Evolutionary conservation across 2,329 filamentous ascomycete genomes (phyloP).

Genomic region (Fusarium sp.): DNA sequence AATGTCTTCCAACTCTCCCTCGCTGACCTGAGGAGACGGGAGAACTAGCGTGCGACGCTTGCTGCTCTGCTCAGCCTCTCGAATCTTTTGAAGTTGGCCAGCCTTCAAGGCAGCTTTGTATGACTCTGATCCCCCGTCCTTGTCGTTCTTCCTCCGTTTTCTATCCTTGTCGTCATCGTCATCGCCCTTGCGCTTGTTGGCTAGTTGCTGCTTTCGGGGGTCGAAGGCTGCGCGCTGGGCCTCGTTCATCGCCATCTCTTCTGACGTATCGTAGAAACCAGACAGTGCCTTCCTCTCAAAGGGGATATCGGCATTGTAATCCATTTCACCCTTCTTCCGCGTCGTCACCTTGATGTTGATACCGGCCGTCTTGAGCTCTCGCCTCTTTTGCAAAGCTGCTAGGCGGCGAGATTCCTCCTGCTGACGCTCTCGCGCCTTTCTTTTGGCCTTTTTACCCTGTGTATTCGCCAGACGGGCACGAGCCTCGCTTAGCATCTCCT

Average conservation of each 20-base stretch:
- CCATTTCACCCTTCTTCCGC: slow-evolving; percentile 95
- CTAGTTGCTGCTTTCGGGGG: slow-evolving; percentile 88
- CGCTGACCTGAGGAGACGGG: slow-evolving; percentile 89
- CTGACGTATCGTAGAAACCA: slow-evolving; percentile 92
- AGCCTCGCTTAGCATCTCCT: slow-evolving; percentile 98
- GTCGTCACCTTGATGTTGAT: slow-evolving; percentile 97
- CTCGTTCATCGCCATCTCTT: slow-evolving; percentile 84
- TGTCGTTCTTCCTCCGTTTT: slow-evolving; percentile 89
- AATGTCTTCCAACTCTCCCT: slow-evolving; percentile 93
- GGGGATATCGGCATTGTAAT: slow-evolving; percentile 98
- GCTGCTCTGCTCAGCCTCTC: slow-evolving; percentile 96
- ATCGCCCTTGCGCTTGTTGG: slow-evolving; percentile 92
- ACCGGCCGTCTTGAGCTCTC: slow-evolving; percentile 95
- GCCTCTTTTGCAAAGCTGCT: slow-evolving; percentile 89
- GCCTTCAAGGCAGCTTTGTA: slow-evolving; percentile 90
- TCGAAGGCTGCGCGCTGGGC: slow-evolving; percentile 85
- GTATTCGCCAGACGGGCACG: slow-evolving; percentile 96
- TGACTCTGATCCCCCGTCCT: slow-evolving; percentile 77
- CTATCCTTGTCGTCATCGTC: slow-evolving; percentile 82
- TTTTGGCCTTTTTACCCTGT: slow-evolving; percentile 98
- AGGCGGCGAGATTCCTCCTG: slow-evolving; percentile 92
- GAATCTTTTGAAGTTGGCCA: slow-evolving; percentile 90
- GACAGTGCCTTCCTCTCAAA: slow-evolving; percentile 90
- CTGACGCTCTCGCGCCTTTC: slow-evolving; percentile 94
- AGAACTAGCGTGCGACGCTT: slow-evolving; percentile 85